Base-by-base conservation (phyloP, 345 rosid species). In the Hibiscus tridactylites region DNA sequence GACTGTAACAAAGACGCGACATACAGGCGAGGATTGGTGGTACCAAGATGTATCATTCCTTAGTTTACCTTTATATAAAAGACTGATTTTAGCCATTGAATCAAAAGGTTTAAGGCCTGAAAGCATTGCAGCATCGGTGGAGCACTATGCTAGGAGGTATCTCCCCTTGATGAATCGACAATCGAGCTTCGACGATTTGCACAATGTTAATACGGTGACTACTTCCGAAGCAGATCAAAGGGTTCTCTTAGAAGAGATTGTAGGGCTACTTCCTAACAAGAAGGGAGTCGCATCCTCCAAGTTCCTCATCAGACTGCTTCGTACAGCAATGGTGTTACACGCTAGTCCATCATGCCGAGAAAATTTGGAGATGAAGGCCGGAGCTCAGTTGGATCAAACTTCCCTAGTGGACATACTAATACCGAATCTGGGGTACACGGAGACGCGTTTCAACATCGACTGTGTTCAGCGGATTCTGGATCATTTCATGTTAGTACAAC, bases 11-110 rank as follows among this genome's bases (percentile, higher is more conserved):
- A 82, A 78, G 79, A 39, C 78, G 31, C 83, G 84, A 33, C 79
- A 84, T 28, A 70, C 70, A 0, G 87, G 86, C 21, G 93, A 88
- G 59, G 96, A 88, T 74, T 90, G 96, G 93, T 90, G 96, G 96
- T 83, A 79, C 19, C 83, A 82, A 76, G 96, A 88, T 57, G 88
- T 80, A 35, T 87, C 93, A 9, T 78, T 78, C 47, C 90, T 88
- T 26, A 83, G 78, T 61, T 75, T 87, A 9, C 77, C 86, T 54
- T 66, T 87, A 1, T 90, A 79, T 61, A 90, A 80, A 78, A 81
- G 85, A 72, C 76, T 90, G 31, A 82, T 90, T 54, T 75, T 62
- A 8, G 88, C 82, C 8, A 83, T 88, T 19, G 76, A 79, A 76
- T 67, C 85, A 42, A 79, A 72, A 70, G 90, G 85, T 16, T 84